These are phyloP conservation scores for Auricularia sp. DNA, from an alignment of 768 basidiomycete species.

Conservation along the genomic window DNA sequence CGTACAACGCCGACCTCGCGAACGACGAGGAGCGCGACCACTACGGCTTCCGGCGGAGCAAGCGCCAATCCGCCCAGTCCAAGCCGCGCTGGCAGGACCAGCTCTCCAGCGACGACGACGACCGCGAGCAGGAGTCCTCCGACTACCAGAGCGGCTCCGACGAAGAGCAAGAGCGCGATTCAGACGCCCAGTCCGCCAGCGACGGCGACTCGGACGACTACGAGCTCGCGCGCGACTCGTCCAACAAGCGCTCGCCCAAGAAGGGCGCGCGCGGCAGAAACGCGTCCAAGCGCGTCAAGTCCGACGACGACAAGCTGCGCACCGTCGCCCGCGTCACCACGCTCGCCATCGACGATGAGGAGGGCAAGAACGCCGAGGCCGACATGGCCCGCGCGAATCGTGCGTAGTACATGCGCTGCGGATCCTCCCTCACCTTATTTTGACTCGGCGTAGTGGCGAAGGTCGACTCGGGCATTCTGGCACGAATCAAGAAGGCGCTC, in stretches of 20 bases:
- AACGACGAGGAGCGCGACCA: neutral
- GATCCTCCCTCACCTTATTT: no score
- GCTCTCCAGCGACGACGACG: neutral
- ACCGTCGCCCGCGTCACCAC: neutral
- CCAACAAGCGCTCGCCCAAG: neutral
- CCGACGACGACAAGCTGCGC: neutral
- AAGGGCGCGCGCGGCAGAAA: neutral
- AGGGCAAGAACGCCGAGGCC: conserved; percentile 1
- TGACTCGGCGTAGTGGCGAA: neutral
- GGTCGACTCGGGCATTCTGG: conserved; percentile 1
- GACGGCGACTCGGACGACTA: neutral
- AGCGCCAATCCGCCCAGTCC: neutral
- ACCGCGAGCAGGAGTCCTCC: neutral
- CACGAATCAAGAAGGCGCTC: conserved; percentile 6
- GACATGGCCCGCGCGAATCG: neutral
- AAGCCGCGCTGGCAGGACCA: neutral
- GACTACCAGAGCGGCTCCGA: neutral
- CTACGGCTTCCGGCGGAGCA: neutral
- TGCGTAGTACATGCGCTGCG: neutral
- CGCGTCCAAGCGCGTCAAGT: neutral
- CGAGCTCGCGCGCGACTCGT: neutral
- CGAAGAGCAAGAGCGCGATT: neutral
- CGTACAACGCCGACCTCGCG: neutral
- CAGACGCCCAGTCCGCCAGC: neutral
- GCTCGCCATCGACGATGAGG: neutral